Evolutionary conservation across 1,284 basidiomycete genomes (phyloP).

Genomic region (Apiotrichum sp.): DNA sequence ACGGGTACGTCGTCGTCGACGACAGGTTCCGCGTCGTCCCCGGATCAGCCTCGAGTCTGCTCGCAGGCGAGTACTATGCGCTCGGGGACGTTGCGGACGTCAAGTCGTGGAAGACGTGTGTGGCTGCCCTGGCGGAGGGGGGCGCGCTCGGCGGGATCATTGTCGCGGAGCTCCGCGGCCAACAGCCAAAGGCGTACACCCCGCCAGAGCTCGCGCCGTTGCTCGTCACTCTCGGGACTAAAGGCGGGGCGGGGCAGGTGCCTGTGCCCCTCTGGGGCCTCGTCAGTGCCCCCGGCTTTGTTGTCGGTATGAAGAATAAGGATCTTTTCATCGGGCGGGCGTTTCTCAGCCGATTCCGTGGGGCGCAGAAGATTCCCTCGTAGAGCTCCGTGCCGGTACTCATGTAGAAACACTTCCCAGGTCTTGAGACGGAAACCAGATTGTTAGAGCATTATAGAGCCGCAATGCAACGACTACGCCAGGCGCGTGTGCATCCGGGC

Average conservation of each 20-base stretch:
- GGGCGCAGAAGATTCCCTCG: slow-evolving; percentile 22
- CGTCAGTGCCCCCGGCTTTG: slow-evolving; percentile 20
- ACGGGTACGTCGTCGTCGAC: slow-evolving; percentile 40
- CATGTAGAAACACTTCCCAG: no score
- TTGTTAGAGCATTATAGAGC: no score
- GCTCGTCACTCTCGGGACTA: slow-evolving; percentile 32
- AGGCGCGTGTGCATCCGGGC: no score
- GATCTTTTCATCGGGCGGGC: slow-evolving; percentile 25
- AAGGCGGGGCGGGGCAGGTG: slow-evolving; percentile 24
- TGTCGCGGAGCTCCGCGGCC: slow-evolving; percentile 28
- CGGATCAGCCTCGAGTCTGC: slow-evolving; percentile 8
- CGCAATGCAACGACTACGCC: no score
- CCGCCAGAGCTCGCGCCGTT: slow-evolving; percentile 20
- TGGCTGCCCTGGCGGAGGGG: slow-evolving; percentile 20
- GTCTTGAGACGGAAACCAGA: no score
- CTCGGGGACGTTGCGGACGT: slow-evolving; percentile 39
- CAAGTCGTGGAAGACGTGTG: slow-evolving; percentile 32
- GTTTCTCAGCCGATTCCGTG: slow-evolving; percentile 29
- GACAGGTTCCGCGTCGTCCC: slow-evolving; percentile 31
- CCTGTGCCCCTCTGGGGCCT: slow-evolving; percentile 26
- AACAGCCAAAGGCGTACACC: slow-evolving; percentile 23
- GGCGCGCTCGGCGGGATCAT: slow-evolving; percentile 21
- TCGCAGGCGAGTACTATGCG: slow-evolving; percentile 37
- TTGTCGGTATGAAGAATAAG: slow-evolving; percentile 29
- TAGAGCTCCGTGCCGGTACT: neutral